A percentile compares a stretch with the other conserved stretches of the same genome.
phyloP scores from a whole-genome alignment of 768 basidiomycete species.

The Termitomyces sp. region DNA sequence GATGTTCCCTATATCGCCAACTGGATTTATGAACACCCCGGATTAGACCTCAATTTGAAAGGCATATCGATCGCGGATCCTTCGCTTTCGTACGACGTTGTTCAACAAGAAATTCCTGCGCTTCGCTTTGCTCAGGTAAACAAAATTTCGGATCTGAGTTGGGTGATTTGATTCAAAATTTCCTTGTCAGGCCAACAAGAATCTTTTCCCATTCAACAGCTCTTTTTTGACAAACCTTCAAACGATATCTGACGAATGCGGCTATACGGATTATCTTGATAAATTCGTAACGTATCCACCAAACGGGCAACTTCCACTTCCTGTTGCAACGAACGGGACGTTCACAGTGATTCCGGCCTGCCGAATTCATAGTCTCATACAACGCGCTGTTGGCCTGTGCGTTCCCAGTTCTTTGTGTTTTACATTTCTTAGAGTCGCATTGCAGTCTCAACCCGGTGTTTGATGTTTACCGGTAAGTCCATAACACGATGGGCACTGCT shows the following conservation, averaged over 20 bases:
- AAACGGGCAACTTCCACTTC: constrained; percentile 53
- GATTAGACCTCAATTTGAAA: constrained; percentile 44
- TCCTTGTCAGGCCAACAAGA: constrained; percentile 38
- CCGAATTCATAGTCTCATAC: constrained; percentile 42
- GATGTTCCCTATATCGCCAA: constrained; percentile 58
- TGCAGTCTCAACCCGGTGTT: constrained; percentile 50
- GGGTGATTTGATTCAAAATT: not conserved
- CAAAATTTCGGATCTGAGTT: not conserved
- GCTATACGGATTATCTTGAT: constrained; percentile 55
- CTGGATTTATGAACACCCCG: constrained; percentile 61
- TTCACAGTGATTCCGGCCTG: constrained; percentile 34
- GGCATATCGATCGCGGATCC: constrained; percentile 62
- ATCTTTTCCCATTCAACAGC: constrained; percentile 55
- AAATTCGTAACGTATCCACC: constrained; percentile 64
- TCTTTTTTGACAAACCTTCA: constrained; percentile 50
- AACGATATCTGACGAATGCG: constrained; percentile 44
- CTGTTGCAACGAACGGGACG: constrained; percentile 38
- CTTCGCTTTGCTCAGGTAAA: constrained; percentile 47
- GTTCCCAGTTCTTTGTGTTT: constrained; percentile 7
- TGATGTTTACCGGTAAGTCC: constrained; percentile 40
- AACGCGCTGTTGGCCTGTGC: constrained; percentile 42
- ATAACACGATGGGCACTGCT: not conserved
- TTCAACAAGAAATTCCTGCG: constrained; percentile 62
- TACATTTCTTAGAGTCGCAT: not conserved
- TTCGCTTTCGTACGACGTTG: constrained; percentile 40